phyloP scores from a whole-genome alignment of 2,329 filamentous ascomycete species.

The Cytospora piceae region DNA sequence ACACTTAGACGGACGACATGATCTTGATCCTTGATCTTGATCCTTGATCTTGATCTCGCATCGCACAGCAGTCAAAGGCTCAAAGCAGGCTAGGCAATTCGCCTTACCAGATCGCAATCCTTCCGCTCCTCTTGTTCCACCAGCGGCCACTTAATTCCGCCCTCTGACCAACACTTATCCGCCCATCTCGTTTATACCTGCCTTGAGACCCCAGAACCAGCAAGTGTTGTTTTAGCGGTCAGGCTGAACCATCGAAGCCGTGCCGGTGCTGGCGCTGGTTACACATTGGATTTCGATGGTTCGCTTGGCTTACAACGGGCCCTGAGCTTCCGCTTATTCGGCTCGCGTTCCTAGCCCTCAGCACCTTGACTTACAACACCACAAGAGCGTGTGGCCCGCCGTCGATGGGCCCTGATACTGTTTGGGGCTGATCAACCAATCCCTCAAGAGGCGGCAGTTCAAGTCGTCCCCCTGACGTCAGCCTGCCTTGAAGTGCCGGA shows the following conservation, averaged over 20 bases:
- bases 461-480: neutral
- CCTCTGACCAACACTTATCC: conserved; percentile 5
- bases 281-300: neutral
- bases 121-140: conserved; percentile 22
- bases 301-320: neutral
- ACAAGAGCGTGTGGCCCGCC: neutral
- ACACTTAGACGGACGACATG: neutral
- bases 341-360: neutral
- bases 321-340: neutral
- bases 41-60: conserved; percentile 19
- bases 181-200: conserved; percentile 17
- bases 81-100: neutral
- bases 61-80: conserved; percentile 10
- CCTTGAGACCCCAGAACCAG: neutral
- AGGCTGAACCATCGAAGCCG: neutral
- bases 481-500: neutral
- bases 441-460: neutral
- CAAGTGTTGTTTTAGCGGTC: neutral
- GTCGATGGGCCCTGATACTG: neutral
- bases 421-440: neutral
- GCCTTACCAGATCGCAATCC: conserved; percentile 10
- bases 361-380: neutral
- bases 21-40: conserved; percentile 11
- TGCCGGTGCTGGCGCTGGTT: neutral
- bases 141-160: conserved; percentile 21